These are phyloP conservation scores for Solanum chiquidenum DNA, from an alignment of 257 asterid genomes.

Conservation along the genomic window DNA sequence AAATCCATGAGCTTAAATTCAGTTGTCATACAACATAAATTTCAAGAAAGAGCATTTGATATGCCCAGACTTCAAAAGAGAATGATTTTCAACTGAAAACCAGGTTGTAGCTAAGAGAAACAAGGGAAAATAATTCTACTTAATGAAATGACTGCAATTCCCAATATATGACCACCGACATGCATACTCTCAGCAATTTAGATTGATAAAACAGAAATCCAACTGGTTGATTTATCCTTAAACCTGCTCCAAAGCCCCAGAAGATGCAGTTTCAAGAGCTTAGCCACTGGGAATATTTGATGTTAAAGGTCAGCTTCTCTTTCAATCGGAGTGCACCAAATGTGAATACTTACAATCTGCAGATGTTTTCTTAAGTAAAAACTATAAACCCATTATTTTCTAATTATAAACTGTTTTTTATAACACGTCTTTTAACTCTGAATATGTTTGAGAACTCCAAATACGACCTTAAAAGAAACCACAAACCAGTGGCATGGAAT, in stretches of 20 bases:
- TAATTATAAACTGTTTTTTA: neutral
- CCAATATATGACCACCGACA: neutral
- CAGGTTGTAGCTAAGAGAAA: neutral
- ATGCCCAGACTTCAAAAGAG: slow-evolving; percentile 11
- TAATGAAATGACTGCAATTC: neutral
- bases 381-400: neutral
- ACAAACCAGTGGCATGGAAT: neutral
- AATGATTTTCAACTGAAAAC: slow-evolving; percentile 6
- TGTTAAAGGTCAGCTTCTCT: neutral
- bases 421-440: neutral
- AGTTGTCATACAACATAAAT: slow-evolving; percentile 33
- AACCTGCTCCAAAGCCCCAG: neutral
- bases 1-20: slow-evolving; percentile 46
- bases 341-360: neutral
- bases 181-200: neutral
- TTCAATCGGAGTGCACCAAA: neutral
- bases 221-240: neutral
- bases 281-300: neutral
- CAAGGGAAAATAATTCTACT: slow-evolving; percentile 2
- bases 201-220: neutral
- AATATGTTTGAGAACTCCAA: neutral
- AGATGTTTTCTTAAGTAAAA: neutral
- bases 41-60: slow-evolving; percentile 4
- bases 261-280: neutral
- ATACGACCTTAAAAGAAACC: neutral